These are phyloP conservation scores for Ustilago cynodontis DNA, from an alignment of 1,284 basidiomycete genomes.

Conservation along the genomic window DNA sequence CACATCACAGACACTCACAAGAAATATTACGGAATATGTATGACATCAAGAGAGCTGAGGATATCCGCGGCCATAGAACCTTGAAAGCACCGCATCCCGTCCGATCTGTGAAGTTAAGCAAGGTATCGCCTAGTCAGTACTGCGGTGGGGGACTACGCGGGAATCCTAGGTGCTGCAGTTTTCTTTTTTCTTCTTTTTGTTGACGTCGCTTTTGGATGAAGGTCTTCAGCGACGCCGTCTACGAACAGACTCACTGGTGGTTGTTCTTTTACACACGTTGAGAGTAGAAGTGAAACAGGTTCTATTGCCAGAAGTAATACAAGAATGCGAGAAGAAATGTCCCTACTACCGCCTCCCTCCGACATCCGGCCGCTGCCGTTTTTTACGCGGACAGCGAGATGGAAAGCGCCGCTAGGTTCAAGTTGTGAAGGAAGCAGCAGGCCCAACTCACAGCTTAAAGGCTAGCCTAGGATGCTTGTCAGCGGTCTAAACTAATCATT, in stretches of 20 bases:
- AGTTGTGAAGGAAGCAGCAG: conserved; percentile 57
- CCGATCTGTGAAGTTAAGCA: conserved; percentile 84
- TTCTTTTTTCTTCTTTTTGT: conserved; percentile 1
- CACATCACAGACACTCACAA: background rate
- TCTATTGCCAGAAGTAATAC: background rate
- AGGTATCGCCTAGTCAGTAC: conserved; percentile 84
- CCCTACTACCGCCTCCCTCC: conserved; percentile 58
- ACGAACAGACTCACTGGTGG: too few species aligned
- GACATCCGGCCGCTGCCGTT: conserved; percentile 49
- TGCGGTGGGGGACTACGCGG: conserved; percentile 85
- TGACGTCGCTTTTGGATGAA: background rate
- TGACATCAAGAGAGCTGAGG: background rate
- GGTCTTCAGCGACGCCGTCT: background rate
- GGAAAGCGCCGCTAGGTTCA: conserved; percentile 56
- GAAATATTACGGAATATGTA: background rate
- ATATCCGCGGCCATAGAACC: conserved; percentile 81
- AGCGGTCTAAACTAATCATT: conserved; percentile 21
- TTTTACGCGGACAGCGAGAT: conserved; percentile 34
- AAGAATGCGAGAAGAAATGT: conserved; percentile 13
- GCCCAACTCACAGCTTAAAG: conserved; percentile 8
- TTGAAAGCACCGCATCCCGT: conserved; percentile 84
- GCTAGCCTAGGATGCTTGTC: conserved; percentile 41
- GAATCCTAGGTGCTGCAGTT: conserved; percentile 78
- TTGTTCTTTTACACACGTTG: too few species aligned
- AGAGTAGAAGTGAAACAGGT: too few species aligned